Conservation (phyloP, 2,329 filamentous ascomycete genomes). For the Verticillium zaregamsianum region DNA sequence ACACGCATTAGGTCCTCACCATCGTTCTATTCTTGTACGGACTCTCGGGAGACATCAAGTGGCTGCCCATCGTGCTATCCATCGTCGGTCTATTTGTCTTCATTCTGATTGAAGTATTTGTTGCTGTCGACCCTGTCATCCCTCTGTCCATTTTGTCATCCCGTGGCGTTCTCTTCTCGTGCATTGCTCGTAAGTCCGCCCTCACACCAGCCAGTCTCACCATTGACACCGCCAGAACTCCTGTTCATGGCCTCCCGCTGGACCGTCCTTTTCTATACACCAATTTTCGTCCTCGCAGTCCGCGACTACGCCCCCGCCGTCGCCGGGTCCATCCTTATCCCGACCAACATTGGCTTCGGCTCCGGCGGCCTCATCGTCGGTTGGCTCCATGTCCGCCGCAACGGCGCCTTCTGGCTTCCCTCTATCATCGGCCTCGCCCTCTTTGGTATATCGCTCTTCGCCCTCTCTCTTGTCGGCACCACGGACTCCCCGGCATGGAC, state of each 20-base stretch:
- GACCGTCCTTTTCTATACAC: slow-evolving; percentile 76
- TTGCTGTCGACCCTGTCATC: slow-evolving; percentile 68
- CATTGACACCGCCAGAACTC: slow-evolving; percentile 42
- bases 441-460: slow-evolving; percentile 57
- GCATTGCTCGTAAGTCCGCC: slow-evolving; percentile 42
- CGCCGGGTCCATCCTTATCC: slow-evolving; percentile 72
- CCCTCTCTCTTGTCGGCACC: slow-evolving; percentile 51
- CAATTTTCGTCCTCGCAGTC: slow-evolving; percentile 75
- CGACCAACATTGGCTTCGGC: slow-evolving; percentile 78
- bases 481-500: slow-evolving; percentile 42
- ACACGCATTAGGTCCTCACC: slow-evolving; percentile 45
- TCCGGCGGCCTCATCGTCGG: slow-evolving; percentile 70
- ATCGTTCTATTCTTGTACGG: slow-evolving; percentile 71
- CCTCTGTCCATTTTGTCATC: slow-evolving; percentile 67
- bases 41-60: slow-evolving; percentile 59
- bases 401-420: slow-evolving; percentile 68
- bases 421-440: slow-evolving; percentile 55
- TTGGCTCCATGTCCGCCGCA: slow-evolving; percentile 68
- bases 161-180: slow-evolving; percentile 67
- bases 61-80: slow-evolving; percentile 57
- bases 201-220: not conserved
- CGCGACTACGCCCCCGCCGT: slow-evolving; percentile 64
- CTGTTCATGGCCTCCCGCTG: slow-evolving; percentile 79
- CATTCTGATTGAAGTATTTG: slow-evolving; percentile 57
- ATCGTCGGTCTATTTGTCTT: slow-evolving; percentile 47